Evolutionary conservation across 129 eudicot species (phyloP).

Genomic region (Ambrosia trifida): DNA sequence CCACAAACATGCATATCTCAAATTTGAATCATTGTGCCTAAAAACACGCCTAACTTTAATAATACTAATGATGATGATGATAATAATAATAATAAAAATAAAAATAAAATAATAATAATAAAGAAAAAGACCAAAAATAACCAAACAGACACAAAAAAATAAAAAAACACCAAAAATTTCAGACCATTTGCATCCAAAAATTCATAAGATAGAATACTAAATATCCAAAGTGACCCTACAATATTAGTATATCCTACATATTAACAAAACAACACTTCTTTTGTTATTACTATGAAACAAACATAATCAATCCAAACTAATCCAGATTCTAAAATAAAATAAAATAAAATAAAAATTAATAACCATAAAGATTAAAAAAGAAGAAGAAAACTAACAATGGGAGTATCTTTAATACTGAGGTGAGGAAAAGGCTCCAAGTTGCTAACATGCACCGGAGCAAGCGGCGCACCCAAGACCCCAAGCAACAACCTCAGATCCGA

Average conservation of each 20-base stretch:
- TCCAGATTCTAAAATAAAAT: background rate
- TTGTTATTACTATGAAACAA: background rate
- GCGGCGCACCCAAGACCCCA: conserved; percentile 92
- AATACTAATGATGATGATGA: background rate
- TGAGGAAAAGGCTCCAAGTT: conserved; percentile 73
- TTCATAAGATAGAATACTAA: conserved; percentile 9
- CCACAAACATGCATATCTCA: conserved; percentile 4
- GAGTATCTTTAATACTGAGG: conserved; percentile 79
- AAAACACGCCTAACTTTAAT: background rate
- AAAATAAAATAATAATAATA: background rate
- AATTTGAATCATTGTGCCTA: background rate
- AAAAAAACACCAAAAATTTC: conserved; percentile 7
- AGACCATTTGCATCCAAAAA: conserved; percentile 28
- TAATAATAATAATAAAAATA: too few relatives aligned
- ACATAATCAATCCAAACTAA: background rate
- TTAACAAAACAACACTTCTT: conserved; percentile 4
- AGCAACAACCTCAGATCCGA: conserved; percentile 92
- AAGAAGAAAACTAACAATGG: conserved; percentile 58
- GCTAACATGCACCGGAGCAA: conserved; percentile 92
- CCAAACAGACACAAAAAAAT: conserved; percentile 17
- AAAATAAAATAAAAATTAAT: background rate
- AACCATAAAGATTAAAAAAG: background rate
- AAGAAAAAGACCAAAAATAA: conserved; percentile 11
- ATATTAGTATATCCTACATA: conserved; percentile 18
- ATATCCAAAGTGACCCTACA: conserved; percentile 27